Evolutionary conservation across 441 rosid species (phyloP), one percentile per base, ranked within the genome.

Genomic region (Isatis lusitanica): DNA sequence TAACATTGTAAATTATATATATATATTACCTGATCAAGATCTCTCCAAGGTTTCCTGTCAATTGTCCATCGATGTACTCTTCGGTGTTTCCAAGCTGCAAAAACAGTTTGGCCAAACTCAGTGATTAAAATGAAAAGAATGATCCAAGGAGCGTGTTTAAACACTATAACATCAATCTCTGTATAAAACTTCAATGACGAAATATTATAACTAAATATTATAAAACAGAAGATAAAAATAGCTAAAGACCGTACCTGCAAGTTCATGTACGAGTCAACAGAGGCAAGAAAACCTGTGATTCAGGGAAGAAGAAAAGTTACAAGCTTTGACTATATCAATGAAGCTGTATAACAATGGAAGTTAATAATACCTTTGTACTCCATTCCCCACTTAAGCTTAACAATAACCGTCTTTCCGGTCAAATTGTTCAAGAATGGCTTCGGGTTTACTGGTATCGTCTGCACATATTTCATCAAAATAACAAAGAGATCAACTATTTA

Each of bases 191-290:
- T 24, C 2, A 30, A 68, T 42, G 53, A 5, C 13, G 17, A 38
- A 15, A 39, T 26, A 40, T 26, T 24, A 13, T 16, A 31, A 15
- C 12, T 2, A 73, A 63, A 13, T 15, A n/a, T n/a, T n/a, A n/a
- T 2, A 2, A 65, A 36, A 66, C 1, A 8, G 16, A 51, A 56
- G 31, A 65, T 2, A 10, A 43, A 21, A 53, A 47, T 6, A 70
- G 30, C 2, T 1, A 77, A 55, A 50, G 10, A 64, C 6, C 21
- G 63, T 10, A 92, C 97, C 97, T 94, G 97, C 73, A 92, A 78
- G 84, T 94, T 94, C 97, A 94, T 94, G 89, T 92, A 94, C 16
- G 98, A 89, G 84, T 94, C 98, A 67, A 92, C 97, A 1, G 97
- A 94, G 60, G 96, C 97, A 63, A 94, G 97, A 78, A 88, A 92